These are phyloP conservation scores for Globisporangium solare DNA, from an alignment of 352 stramenopile genomes.

Conservation along the genomic window DNA sequence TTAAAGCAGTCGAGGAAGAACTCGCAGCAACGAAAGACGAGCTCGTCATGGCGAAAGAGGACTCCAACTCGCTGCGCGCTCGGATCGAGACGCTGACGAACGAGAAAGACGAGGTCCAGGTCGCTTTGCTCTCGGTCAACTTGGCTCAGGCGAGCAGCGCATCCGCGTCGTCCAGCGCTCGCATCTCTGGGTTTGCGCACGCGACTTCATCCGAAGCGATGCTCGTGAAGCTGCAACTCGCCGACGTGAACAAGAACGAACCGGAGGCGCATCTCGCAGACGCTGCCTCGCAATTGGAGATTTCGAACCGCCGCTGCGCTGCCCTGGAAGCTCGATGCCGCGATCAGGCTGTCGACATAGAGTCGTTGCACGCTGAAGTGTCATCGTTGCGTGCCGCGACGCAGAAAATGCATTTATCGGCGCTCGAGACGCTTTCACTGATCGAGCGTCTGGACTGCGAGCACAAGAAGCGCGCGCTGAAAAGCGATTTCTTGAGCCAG, in stretches of 20 bases:
- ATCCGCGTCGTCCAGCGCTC: slow-evolving; percentile 5
- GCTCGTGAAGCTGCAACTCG: slow-evolving; percentile 60
- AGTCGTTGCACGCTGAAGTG: slow-evolving; percentile 48
- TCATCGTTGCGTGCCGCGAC: slow-evolving; percentile 37
- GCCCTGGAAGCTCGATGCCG: slow-evolving; percentile 41
- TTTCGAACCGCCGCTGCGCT: slow-evolving; percentile 28
- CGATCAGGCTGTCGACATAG: slow-evolving; percentile 45
- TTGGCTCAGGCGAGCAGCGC: slow-evolving; percentile 17
- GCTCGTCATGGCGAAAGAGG: slow-evolving; percentile 12
- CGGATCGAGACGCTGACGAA: slow-evolving; percentile 29
- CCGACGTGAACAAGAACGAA: slow-evolving; percentile 45
- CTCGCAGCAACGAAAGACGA: slow-evolving; percentile 22
- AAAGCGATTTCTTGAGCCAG: slow-evolving; percentile 54
- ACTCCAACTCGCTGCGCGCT: slow-evolving; percentile 25
- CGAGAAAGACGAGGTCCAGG: slow-evolving; percentile 35
- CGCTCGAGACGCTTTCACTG: slow-evolving; percentile 44
- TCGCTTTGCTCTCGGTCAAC: slow-evolving; percentile 25
- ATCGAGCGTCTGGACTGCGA: slow-evolving; percentile 64
- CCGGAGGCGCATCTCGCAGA: slow-evolving; percentile 47
- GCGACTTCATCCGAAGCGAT: slow-evolving; percentile 29
- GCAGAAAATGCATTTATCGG: slow-evolving; percentile 47
- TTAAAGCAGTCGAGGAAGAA: slow-evolving; percentile 31
- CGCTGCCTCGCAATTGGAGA: slow-evolving; percentile 43
- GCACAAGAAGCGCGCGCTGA: slow-evolving; percentile 63
- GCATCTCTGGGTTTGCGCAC: slow-evolving; percentile 7